Base-by-base conservation (phyloP, 2,329 filamentous ascomycete species). In the Biscogniauxia sp. region DNA sequence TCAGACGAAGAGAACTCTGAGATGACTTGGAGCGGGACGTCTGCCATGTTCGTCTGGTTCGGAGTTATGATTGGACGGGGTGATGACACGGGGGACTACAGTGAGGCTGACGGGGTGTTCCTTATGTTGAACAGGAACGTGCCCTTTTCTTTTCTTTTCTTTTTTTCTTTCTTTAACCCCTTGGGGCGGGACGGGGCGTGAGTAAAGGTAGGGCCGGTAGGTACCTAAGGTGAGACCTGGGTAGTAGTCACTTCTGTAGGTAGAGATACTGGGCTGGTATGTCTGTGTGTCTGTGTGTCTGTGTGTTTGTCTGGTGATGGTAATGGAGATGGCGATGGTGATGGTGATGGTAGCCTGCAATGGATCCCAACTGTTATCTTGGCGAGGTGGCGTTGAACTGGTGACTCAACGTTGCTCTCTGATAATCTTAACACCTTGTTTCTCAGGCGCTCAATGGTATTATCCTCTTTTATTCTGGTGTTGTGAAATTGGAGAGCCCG, bases 1-100 rank as follows among this genome's bases (percentile, higher is more conserved):
- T 99, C 95, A 56, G 92, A 93, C 54, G 88, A 86, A 54, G 90
- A 83, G 76, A 89, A 91, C 62, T 92, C 88, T 56, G 91, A 94
- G 63, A 84, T 84, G 71, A 95, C 85, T 65, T 88, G 82, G 70
- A 95, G 82, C 66, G 91, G 88, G 59, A 95, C 84, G 75, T 95
- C 92, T 57, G 87, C 84, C 79, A 90, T 86, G 73, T 77, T 77
- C 61, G 66, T 63, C 69, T 57, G 71, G 53, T 25, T 25, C 26
- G 54, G 59, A 51, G 52, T 53, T 23, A 50, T 37, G 28, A 55
- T 65, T 58, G 60, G 60, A 60, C 55, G 60, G 61, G 58, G 63
- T 64, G 58, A 59, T 25, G 28, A 45, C 26, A 20, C 20, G 20
- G 32, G 49, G 57, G 51, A 57, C 62, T 62, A 59, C 59, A 56